These are phyloP conservation scores for Bathelium albidoporum DNA, from an alignment of 495 filamentous ascomycete genomes.

Conservation along the genomic window DNA sequence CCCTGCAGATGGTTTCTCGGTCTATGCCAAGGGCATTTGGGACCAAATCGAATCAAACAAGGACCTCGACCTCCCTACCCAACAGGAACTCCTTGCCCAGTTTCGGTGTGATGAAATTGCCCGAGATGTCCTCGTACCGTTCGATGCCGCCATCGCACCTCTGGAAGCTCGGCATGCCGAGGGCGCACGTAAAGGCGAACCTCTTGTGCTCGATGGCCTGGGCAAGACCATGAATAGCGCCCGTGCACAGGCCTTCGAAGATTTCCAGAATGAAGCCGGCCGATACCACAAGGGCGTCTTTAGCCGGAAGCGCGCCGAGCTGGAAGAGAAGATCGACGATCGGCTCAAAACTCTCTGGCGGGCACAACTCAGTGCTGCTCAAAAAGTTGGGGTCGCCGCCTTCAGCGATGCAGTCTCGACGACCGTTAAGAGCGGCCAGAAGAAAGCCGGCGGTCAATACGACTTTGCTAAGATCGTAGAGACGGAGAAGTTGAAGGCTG, in stretches of 20 bases:
- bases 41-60: conserved; percentile 98
- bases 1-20: conserved; percentile 86
- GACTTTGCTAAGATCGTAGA: conserved; percentile 94
- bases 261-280: conserved; percentile 81
- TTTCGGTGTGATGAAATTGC: conserved; percentile 96
- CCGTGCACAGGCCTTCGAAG: conserved; percentile 62
- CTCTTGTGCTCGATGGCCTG: conserved; percentile 61
- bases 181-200: conserved; percentile 56
- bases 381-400: conserved; percentile 75
- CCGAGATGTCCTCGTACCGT: conserved; percentile 69
- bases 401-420: conserved; percentile 80
- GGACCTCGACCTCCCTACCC: conserved; percentile 89
- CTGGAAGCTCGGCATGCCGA: conserved; percentile 80
- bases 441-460: conserved; percentile 66
- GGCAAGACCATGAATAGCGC: conserved; percentile 64
- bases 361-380: conserved; percentile 72
- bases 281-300: conserved; percentile 96
- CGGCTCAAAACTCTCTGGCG: conserved; percentile 81
- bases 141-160: conserved; percentile 71
- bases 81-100: conserved; percentile 92
- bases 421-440: conserved; percentile 81
- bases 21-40: conserved; percentile 91
- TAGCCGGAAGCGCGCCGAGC: conserved; percentile 67
- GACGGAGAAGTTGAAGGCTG: conserved; percentile 61
- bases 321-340: conserved; percentile 75